These are phyloP conservation scores for Auricularia cornea DNA, from an alignment of 768 basidiomycete species.

Conservation along the genomic window DNA sequence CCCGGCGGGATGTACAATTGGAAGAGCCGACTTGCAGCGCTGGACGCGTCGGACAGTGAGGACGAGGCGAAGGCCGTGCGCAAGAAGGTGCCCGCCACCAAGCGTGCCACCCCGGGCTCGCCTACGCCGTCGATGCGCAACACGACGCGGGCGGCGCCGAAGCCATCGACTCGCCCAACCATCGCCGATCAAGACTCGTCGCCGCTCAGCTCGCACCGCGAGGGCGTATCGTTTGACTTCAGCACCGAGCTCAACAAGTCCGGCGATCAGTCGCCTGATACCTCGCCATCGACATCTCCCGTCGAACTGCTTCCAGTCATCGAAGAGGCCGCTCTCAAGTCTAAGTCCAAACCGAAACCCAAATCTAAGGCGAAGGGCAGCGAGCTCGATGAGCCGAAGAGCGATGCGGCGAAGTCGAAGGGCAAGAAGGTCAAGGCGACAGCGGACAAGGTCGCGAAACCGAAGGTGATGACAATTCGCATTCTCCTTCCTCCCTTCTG, in stretches of 20 bases:
- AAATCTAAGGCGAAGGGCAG: conserved; percentile 39
- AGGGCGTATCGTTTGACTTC: background rate
- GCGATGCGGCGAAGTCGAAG: conserved; percentile 28
- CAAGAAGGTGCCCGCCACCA: too few relatives aligned
- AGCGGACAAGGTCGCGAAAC: conserved; percentile 16
- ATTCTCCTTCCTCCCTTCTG: background rate
- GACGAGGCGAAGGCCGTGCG: conserved; percentile 16
- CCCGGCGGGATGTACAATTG: conserved; percentile 29
- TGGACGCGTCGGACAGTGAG: conserved; percentile 28
- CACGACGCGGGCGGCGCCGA: background rate
- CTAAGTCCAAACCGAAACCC: too few relatives aligned
- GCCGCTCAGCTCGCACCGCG: background rate
- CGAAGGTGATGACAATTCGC: background rate
- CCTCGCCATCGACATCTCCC: background rate
- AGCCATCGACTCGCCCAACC: background rate
- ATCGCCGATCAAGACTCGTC: background rate
- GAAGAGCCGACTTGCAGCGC: conserved; percentile 32
- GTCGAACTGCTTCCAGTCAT: background rate
- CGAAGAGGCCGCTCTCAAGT: background rate
- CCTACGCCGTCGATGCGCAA: background rate
- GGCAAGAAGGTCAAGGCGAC: conserved; percentile 25
- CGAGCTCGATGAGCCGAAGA: conserved; percentile 28
- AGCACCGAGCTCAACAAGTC: background rate
- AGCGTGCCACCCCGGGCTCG: background rate
- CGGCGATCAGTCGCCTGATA: background rate